phyloP scores from a whole-genome alignment of 768 basidiomycete genomes.

The Lactarius psammicola region DNA sequence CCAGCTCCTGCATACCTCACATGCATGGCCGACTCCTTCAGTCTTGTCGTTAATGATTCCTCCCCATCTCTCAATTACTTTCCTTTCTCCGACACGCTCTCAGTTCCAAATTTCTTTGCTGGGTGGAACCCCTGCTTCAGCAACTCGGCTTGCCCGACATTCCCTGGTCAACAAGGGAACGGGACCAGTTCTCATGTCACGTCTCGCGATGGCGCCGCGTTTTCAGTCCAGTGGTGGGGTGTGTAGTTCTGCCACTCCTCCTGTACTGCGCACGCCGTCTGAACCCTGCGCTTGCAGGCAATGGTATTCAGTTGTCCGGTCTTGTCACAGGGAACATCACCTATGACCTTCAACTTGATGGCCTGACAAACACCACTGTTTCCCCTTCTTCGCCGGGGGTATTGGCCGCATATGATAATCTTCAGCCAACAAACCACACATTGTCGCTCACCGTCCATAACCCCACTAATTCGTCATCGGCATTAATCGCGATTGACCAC shows the following conservation, averaged over 20 bases:
- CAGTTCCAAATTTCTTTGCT: constrained; percentile 43
- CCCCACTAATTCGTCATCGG: constrained; percentile 33
- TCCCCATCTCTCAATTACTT: constrained; percentile 62
- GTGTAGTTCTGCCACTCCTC: constrained; percentile 30
- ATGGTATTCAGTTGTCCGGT: constrained; percentile 60
- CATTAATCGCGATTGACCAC: constrained; percentile 54
- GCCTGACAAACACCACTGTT: constrained; percentile 34
- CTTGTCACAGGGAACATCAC: constrained; percentile 41
- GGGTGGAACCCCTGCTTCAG: constrained; percentile 73
- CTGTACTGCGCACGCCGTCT: background rate
- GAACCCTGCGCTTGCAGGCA: constrained; percentile 44
- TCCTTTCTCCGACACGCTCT: constrained; percentile 57
- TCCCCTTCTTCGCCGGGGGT: constrained; percentile 36
- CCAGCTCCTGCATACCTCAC: constrained; percentile 7
- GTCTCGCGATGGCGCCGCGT: constrained; percentile 52
- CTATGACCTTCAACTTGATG: constrained; percentile 42
- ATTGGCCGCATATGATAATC: constrained; percentile 49
- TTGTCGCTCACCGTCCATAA: constrained; percentile 52
- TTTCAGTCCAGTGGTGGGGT: constrained; percentile 65
- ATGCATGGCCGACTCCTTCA: constrained; percentile 42
- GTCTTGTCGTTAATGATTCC: constrained; percentile 58
- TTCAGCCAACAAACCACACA: constrained; percentile 51
- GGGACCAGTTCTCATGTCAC: constrained; percentile 65
- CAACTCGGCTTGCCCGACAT: constrained; percentile 46
- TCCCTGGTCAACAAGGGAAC: constrained; percentile 45